Percentiles rank a stretch among this genome's conserved stretches.
Conservation (phyloP, 345 rosid species). For the Populus pruinosa region DNA sequence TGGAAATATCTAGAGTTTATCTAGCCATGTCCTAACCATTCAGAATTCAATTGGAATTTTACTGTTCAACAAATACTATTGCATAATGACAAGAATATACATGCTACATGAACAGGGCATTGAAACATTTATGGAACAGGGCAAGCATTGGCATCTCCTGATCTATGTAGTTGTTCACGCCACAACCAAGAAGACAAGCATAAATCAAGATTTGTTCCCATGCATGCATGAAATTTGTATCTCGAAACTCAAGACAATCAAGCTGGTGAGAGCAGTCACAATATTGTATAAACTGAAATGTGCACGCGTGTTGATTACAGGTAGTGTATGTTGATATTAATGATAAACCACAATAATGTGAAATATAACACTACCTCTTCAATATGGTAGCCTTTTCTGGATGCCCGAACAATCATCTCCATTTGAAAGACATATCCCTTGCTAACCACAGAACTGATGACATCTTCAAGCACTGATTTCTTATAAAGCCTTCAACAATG, state of each 20-base stretch:
- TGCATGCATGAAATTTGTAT: background rate
- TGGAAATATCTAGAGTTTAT: background rate
- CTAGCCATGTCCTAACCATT: background rate
- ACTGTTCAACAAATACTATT: background rate
- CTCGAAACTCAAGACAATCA: background rate
- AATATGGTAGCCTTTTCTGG: slow-evolving; percentile 79
- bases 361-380: slow-evolving; percentile 63
- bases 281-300: background rate
- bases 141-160: background rate
- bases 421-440: slow-evolving; percentile 97
- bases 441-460: slow-evolving; percentile 77
- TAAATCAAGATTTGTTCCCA: background rate
- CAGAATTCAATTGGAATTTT: background rate
- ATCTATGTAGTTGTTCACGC: background rate
- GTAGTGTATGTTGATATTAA: background rate
- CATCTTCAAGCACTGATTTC: slow-evolving; percentile 80
- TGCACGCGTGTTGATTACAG: too few species aligned
- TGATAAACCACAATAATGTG: slow-evolving; percentile 6
- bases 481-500: slow-evolving; percentile 57
- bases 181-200: background rate
- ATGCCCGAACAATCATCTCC: slow-evolving; percentile 99
- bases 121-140: background rate
- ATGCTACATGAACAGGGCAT: background rate
- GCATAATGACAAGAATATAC: background rate
- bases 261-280: background rate